phyloP scores from a whole-genome alignment of 164 flowering plant species.

The Cinnamomum micranthum region DNA sequence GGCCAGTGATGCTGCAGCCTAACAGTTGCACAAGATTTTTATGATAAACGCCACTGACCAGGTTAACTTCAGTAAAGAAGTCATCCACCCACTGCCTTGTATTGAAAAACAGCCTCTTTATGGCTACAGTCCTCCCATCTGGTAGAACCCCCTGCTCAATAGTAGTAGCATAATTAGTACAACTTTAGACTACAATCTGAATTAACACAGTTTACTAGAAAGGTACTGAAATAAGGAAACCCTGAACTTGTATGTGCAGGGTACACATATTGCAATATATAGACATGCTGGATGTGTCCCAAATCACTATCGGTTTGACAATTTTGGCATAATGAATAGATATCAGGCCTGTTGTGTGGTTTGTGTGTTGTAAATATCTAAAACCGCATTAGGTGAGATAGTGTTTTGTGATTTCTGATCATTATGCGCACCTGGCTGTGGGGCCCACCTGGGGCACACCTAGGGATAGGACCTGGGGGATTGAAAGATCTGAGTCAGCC shows the following conservation, averaged over 20 bases:
- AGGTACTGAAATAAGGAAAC: not conserved
- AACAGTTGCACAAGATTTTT: constrained; percentile 70
- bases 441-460: too few species aligned
- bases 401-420: too few species aligned
- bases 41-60: constrained; percentile 66
- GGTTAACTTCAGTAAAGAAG: constrained; percentile 83
- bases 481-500: too few species aligned
- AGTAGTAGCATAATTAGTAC: not conserved
- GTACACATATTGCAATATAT: not conserved
- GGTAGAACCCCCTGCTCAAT: constrained; percentile 53
- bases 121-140: constrained; percentile 57
- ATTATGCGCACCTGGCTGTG: too few species aligned
- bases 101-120: constrained; percentile 74
- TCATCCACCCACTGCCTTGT: constrained; percentile 86
- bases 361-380: too few species aligned
- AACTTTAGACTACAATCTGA: not conserved
- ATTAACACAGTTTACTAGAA: not conserved
- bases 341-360: too few species aligned
- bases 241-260: not conserved
- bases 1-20: constrained; percentile 88
- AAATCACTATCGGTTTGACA: too few species aligned
- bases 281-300: too few species aligned
- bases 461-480: too few species aligned
- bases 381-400: too few species aligned
- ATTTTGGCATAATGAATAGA: too few species aligned